Evolutionary conservation across 2,329 filamentous ascomycete genomes (phyloP), one percentile per base, ranked within the genome.

Genomic region (Hypomyces perniciosus): DNA sequence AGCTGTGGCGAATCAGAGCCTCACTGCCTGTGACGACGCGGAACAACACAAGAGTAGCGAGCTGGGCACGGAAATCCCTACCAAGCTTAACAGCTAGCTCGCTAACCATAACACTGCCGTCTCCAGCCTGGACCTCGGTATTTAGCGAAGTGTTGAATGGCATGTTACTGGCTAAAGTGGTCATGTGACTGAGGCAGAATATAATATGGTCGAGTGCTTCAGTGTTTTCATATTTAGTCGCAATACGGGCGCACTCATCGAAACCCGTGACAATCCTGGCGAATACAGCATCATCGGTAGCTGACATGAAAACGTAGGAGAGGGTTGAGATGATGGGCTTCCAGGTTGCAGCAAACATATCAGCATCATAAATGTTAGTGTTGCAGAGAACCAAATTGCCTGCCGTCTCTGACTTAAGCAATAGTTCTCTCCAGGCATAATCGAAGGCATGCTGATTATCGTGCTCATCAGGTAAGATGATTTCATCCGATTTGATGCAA

Each of bases 241-340:
- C 92, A 58, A 99, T 95, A 53, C 89, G 86, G 13, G 93, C 91
- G 66, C 92, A 97, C 67, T 99, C 92, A 61, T 96, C 90, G 62
- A 99, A 99, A 2, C 93, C 93, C 44, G 88, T 88, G 29, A 97
- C 90, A 13, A 99, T 88, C 53, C 93, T 83, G 34, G 89, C 89
- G 65, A 96, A 99, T 3, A 99, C 93, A 1, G 92, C 79, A 66
- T 99, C 93, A 63, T 99, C 95, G 0, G 90, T 95, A 12, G 95
- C 95, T 34, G 92, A 97, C 86, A 97, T 95, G 73, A 99, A 99
- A 4, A 99, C 93, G 64, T 97, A 99, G 9, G 93, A 95, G 49
- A 99, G 74, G 0, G 95, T 97, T 4, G 93, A 91, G 35, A 99
- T 80, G 45, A 99, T 90, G 0, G 95, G 92, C 65, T 83, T 90